Conservation (phyloP, 2,329 filamentous ascomycete genomes). For the Aureobasidium namibiae region DNA sequence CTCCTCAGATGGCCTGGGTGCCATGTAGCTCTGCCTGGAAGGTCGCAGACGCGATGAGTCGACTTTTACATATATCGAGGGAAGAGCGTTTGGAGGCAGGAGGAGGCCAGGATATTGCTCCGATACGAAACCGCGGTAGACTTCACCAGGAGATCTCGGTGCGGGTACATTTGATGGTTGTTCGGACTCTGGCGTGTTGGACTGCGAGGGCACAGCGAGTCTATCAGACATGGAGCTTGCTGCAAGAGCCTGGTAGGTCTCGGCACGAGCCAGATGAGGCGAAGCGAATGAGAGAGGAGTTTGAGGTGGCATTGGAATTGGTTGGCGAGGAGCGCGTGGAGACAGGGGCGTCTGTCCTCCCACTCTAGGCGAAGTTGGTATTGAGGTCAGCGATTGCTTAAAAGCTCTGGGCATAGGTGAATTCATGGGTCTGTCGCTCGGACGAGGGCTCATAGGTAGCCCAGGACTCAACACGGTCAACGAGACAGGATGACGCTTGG, state of each 20-base stretch:
- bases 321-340: constrained; percentile 64
- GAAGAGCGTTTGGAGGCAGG: constrained; percentile 78
- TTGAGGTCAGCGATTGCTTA: constrained; percentile 50
- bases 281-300: constrained; percentile 57
- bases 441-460: constrained; percentile 54
- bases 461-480: constrained; percentile 47
- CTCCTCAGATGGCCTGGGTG: constrained; percentile 72
- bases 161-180: neutral
- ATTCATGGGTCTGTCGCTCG: constrained; percentile 50
- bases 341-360: constrained; percentile 50
- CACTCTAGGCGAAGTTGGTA: constrained; percentile 59
- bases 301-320: constrained; percentile 63
- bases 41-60: constrained; percentile 93
- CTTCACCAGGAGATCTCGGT: constrained; percentile 31
- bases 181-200: constrained; percentile 5
- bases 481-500: constrained; percentile 2
- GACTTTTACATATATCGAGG: constrained; percentile 76
- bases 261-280: constrained; percentile 34
- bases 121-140: constrained; percentile 71
- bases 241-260: constrained; percentile 26
- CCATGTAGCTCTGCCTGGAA: constrained; percentile 76
- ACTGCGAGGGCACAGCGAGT: constrained; percentile 15
- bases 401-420: constrained; percentile 52
- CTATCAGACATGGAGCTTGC: constrained; percentile 17
- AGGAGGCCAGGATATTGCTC: constrained; percentile 83